Percentiles rank a stretch among this genome's conserved stretches.
Conservation (phyloP, 1,284 basidiomycete species). For the Trichosporon faecale region DNA sequence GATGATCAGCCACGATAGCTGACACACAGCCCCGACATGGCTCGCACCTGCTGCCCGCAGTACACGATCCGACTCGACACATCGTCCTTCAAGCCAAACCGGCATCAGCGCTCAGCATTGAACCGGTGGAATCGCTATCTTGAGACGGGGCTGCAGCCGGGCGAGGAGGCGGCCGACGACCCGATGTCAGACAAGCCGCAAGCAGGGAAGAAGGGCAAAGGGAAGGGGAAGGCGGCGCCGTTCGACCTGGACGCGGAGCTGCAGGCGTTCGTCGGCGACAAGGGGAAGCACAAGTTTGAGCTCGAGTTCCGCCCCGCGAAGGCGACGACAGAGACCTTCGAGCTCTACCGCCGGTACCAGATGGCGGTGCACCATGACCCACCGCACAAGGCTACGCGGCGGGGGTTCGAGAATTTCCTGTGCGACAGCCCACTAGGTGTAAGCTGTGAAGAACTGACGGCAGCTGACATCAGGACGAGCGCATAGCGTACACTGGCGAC, state of each 20-base stretch:
- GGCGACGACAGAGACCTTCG: slow-evolving; percentile 74
- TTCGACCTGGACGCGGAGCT: slow-evolving; percentile 40
- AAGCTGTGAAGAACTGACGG: slow-evolving; percentile 30
- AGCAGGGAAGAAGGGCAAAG: slow-evolving; percentile 12
- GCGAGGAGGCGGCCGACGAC: slow-evolving; percentile 2
- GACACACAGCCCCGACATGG: slow-evolving; percentile 67
- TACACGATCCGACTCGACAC: slow-evolving; percentile 89
- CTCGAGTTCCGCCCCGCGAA: slow-evolving; percentile 69
- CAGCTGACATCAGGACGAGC: slow-evolving; percentile 6
- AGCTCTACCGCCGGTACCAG: slow-evolving; percentile 74
- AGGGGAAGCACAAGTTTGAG: slow-evolving; percentile 34
- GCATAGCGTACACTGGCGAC: slow-evolving; percentile 27
- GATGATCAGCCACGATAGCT: slow-evolving; percentile 14
- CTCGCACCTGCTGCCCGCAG: slow-evolving; percentile 80
- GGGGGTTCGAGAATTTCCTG: slow-evolving; percentile 69
- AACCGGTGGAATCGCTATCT: slow-evolving; percentile 67
- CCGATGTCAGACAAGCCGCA: neutral
- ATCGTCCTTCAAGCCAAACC: slow-evolving; percentile 66
- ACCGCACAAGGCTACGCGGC: slow-evolving; percentile 54
- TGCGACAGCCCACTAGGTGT: slow-evolving; percentile 74
- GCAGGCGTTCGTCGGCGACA: slow-evolving; percentile 30
- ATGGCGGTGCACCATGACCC: slow-evolving; percentile 68
- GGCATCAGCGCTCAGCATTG: slow-evolving; percentile 70
- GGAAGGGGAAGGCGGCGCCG: slow-evolving; percentile 35
- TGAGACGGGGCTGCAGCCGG: slow-evolving; percentile 18